These are phyloP conservation scores for Boletus sp. DNA, from an alignment of 1,284 basidiomycete genomes.

Conservation along the genomic window DNA sequence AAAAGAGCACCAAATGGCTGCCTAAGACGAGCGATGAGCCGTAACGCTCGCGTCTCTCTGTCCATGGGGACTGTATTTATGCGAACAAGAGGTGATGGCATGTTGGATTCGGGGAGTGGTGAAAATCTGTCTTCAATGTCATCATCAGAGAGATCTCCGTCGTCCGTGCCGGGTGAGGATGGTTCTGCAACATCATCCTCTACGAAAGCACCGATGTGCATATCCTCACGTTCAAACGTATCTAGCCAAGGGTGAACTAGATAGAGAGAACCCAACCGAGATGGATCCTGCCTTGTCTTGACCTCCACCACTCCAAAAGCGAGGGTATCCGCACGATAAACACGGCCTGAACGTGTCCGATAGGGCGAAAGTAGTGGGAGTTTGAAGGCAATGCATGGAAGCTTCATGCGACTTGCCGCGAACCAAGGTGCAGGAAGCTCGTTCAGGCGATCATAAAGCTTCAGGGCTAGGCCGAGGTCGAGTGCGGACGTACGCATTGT, in stretches of 20 bases:
- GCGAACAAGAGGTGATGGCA: no score
- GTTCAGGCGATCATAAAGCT: background rate
- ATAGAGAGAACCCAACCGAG: background rate
- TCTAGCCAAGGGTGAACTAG: conserved; percentile 6
- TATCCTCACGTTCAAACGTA: background rate
- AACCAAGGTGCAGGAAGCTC: background rate
- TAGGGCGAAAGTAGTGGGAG: background rate
- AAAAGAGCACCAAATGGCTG: background rate
- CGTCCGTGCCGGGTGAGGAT: background rate
- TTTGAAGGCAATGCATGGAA: background rate
- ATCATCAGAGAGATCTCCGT: background rate
- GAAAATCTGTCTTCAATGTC: background rate
- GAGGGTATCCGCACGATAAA: background rate
- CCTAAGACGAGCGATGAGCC: background rate
- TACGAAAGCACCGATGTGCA: background rate
- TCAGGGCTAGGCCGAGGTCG: background rate
- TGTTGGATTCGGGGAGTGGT: background rate
- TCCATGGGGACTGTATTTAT: background rate
- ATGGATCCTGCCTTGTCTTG: background rate
- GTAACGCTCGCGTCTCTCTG: background rate
- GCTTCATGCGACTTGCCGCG: background rate
- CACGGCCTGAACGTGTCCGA: background rate
- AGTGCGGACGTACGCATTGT: background rate
- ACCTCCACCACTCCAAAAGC: background rate
- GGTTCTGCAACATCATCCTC: background rate